Evolutionary conservation across 805 yeast species (phyloP), one percentile per base, ranked within the genome.

Genomic region (Zygoascus biomembranicola): DNA sequence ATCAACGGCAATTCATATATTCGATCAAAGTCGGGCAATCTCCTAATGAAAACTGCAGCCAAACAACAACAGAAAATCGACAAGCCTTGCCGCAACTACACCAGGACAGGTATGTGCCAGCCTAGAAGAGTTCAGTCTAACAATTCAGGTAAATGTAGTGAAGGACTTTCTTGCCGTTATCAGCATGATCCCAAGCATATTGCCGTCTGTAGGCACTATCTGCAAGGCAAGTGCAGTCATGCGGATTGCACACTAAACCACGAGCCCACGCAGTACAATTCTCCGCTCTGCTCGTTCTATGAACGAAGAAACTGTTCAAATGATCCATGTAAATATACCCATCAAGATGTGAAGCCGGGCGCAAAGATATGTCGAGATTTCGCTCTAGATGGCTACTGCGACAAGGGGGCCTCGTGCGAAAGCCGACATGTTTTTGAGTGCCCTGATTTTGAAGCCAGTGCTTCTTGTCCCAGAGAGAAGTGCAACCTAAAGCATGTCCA

Each of bases 301-400:
- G 75, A 77, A 47, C 61, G 61, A 4, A 79, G 78, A 1, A 55
- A 65, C 13, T 82, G 87, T 62, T 66, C 71, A 1, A 80, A 79
- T 55, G 58, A 62, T 3, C 66, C 73, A 37, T 82, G 87, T 66
- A 70, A 66, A 60, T 88, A 64, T 60, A 69, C 73, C 35, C 87
- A 76, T 67, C 76, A 73, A 70, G 61, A 61, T 51, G 79, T 73
- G 41, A 66, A 59, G 28, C 60, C 65, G 46, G 74, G 71, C 31
- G 68, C 81, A 2, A 68, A 73, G 63, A 71, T 80, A 0, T 87
- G 95, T 62, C 72, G 87, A 20, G 81, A 77, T 31, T 87, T 87
- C 70, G 77, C 90, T 4, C 60, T 82, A 35, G 78, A 79, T 16
- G 90, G 90, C 0, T 85, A 78, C 69, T 87, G 95, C 66, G 77